Percentiles rank a stretch among this genome's conserved stretches.
Evolutionary conservation across 2,329 filamentous ascomycete species (phyloP).

Genomic region (Verticillium longisporum): DNA sequence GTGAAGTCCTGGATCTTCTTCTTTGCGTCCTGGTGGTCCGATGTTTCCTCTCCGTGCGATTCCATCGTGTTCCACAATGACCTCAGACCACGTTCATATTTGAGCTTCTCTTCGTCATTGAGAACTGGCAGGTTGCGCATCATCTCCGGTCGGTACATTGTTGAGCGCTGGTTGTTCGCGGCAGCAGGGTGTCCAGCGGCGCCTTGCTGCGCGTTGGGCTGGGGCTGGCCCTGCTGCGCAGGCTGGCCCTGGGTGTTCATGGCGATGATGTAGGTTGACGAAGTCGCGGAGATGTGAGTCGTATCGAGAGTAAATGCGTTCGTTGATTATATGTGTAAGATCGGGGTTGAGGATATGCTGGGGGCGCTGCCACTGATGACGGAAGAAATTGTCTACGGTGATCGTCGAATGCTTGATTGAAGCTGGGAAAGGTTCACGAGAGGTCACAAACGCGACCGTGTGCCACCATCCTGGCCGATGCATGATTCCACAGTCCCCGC

Average conservation of each 20-base stretch:
- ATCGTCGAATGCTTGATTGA: neutral
- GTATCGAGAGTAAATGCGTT: neutral
- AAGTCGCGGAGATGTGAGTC: neutral
- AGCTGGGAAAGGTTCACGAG: neutral
- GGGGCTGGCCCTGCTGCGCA: conserved; percentile 15
- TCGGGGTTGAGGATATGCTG: neutral
- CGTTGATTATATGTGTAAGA: neutral
- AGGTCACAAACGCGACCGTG: neutral
- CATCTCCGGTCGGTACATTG: conserved; percentile 44
- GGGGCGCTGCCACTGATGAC: neutral
- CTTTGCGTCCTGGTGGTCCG: conserved; percentile 42
- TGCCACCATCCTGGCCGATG: neutral
- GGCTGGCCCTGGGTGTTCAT: conserved; percentile 13
- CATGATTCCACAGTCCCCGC: neutral
- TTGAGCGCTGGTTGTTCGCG: conserved; percentile 18
- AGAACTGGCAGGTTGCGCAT: conserved; percentile 45
- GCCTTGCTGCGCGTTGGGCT: conserved; percentile 13
- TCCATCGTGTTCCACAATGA: conserved; percentile 47
- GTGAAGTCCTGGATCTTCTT: conserved; percentile 56
- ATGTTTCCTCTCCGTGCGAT: conserved; percentile 37
- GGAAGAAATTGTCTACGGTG: neutral
- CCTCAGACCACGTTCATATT: conserved; percentile 52
- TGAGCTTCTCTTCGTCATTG: conserved; percentile 46
- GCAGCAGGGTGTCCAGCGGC: conserved; percentile 15
- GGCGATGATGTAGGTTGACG: neutral